Conservation (phyloP, 352 stramenopile genomes). For the Aphanomyces cochlioides region DNA sequence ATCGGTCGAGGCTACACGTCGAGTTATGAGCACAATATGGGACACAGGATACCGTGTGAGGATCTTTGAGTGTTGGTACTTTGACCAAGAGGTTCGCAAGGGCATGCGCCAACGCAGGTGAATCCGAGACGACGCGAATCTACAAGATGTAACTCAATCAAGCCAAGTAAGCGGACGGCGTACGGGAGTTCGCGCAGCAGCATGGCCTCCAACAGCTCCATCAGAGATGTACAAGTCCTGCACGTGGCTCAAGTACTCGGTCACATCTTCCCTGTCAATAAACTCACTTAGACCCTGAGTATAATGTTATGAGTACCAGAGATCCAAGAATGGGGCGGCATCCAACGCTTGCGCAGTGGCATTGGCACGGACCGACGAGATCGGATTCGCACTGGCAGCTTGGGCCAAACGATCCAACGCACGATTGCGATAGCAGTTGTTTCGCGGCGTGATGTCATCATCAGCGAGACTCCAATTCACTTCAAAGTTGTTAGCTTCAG, state of each 20-base stretch:
- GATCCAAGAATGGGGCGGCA: conserved; percentile 51
- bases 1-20: conserved; percentile 64
- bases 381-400: neutral
- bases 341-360: conserved; percentile 57
- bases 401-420: neutral
- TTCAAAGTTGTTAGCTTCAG: conserved; percentile 77
- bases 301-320: conserved; percentile 20
- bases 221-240: conserved; percentile 67
- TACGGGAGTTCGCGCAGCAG: conserved; percentile 66
- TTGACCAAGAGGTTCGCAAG: conserved; percentile 61
- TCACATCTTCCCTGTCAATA: conserved; percentile 40
- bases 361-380: neutral
- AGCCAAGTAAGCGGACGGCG: conserved; percentile 51
- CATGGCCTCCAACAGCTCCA: conserved; percentile 69
- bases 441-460: conserved; percentile 75
- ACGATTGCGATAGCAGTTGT: conserved; percentile 70
- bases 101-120: conserved; percentile 62
- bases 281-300: neutral
- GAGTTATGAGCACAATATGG: neutral
- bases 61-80: conserved; percentile 16
- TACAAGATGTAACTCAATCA: neutral
- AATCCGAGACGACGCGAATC: conserved; percentile 71
- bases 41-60: neutral
- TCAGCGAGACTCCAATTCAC: conserved; percentile 84
- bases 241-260: conserved; percentile 58